Percentiles rank a stretch among this genome's conserved stretches.
phyloP scores from a whole-genome alignment of 805 yeast species.

The Candida tibetensis region DNA sequence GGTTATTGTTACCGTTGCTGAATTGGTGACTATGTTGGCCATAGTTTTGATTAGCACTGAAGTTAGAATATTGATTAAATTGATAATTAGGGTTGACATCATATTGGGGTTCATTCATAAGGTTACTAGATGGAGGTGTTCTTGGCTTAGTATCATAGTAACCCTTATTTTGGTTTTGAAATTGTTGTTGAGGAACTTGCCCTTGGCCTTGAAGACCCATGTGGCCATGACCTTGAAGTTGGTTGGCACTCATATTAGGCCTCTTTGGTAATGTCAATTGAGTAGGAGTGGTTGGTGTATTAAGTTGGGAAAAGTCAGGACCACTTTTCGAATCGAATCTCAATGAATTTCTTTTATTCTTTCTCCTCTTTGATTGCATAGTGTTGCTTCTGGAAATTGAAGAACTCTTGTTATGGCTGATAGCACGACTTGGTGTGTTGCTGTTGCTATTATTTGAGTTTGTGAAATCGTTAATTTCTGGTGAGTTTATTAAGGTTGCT shows the following conservation, averaged over 20 bases:
- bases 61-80: conserved; percentile 5
- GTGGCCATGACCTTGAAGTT: not conserved
- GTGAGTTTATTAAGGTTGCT: conserved; percentile 22
- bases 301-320: conserved; percentile 16
- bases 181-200: conserved; percentile 3
- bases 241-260: conserved; percentile 10
- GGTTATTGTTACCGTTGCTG: conserved; percentile 7
- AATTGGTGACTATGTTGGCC: conserved; percentile 6
- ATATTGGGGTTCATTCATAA: conserved; percentile 7
- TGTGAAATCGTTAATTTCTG: conserved; percentile 9
- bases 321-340: conserved; percentile 25
- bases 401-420: conserved; percentile 7
- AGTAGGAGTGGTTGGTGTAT: conserved; percentile 18
- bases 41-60: conserved; percentile 2
- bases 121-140: conserved; percentile 23
- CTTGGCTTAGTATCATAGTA: conserved; percentile 14
- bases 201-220: not conserved
- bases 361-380: conserved; percentile 24
- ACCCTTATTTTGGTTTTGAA: conserved; percentile 6
- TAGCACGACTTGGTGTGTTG: conserved; percentile 7
- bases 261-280: conserved; percentile 20
- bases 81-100: conserved; percentile 10
- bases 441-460: conserved; percentile 3
- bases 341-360: conserved; percentile 34
- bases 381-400: conserved; percentile 17